Conservation (phyloP, 805 yeast species). For the Yarrowia sp. region DNA sequence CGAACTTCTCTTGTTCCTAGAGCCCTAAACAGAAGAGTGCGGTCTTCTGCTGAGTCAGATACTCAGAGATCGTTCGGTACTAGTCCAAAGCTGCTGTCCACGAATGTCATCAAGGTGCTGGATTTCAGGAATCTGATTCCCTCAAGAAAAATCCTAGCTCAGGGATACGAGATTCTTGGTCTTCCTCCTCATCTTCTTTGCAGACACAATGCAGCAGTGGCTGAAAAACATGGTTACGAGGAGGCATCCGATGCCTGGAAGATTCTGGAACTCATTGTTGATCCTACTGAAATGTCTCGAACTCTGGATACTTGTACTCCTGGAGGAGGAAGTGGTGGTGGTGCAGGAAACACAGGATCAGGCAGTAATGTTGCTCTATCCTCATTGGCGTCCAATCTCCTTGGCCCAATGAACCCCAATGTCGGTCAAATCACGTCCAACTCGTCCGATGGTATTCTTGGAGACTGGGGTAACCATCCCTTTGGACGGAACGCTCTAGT, state of each 20-base stretch:
- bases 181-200: constrained; percentile 67
- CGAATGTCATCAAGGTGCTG: constrained; percentile 64
- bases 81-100: not conserved
- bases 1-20: constrained; percentile 23
- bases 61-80: constrained; percentile 25
- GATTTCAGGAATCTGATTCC: constrained; percentile 78
- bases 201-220: constrained; percentile 71
- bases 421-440: constrained; percentile 8
- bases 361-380: not conserved
- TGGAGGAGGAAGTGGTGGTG: not conserved
- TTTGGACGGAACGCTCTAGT: constrained; percentile 75
- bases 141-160: constrained; percentile 66
- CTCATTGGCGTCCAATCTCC: not conserved
- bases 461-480: constrained; percentile 79
- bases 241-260: constrained; percentile 81
- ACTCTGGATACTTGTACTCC: constrained; percentile 13
- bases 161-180: constrained; percentile 53
- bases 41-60: constrained; percentile 39
- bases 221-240: constrained; percentile 63
- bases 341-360: not conserved
- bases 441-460: constrained; percentile 44
- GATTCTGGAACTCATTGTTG: constrained; percentile 43
- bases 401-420: not conserved
- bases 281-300: not conserved
- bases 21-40: constrained; percentile 19